Evolutionary conservation across 331 rosid species (phyloP), one percentile per base, ranked within the genome.

Genomic region (Malus hybrid): DNA sequence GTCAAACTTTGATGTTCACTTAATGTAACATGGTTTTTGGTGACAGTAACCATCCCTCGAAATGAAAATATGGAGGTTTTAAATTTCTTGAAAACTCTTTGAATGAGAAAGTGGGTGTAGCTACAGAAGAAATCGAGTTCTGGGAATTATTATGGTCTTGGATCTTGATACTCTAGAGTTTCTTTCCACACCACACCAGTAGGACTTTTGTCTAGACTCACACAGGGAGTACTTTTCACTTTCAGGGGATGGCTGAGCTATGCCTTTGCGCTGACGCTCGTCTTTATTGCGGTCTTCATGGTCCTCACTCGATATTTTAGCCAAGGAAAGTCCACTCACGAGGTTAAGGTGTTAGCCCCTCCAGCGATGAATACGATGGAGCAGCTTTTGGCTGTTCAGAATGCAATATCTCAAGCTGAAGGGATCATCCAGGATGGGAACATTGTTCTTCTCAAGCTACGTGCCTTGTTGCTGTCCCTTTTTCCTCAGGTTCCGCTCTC

Each of bases 301-400:
- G 76, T 89, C 28, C 87, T 95, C 62, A 87, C 89, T 0, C 82
- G 88, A 48, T 75, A 71, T 66, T 81, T 83, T 75, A 83, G 73
- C 84, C 84, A 82, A 82, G 92, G 87, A 55, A 86, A 53, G 48
- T 74, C 96, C 22, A 82, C 83, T 29, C 77, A 85, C 12, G 92
- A 79, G 82, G 86, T 95, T n/a, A 90, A 83, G 84, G 96, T 95
- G 50, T 16, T 86, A 72, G 89, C 88, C 5, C 97, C 99, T 66
- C 93, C 97, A 6, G 83, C 92, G 32, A 82, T 84, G 92, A 92
- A 83, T 80, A 91, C 90, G 66, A 81, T 92, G 99, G 99, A 95
- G 78, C 99, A 95, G 86, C 93, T 95, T 84, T 80, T 90, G 82
- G 96, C 93, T 61, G 91, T 95, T 74, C 99, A 95, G 83, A 92